Percentiles rank a stretch among this genome's conserved stretches.
Conservation (phyloP, 768 basidiomycete genomes). For the Lenzites betulinus region DNA sequence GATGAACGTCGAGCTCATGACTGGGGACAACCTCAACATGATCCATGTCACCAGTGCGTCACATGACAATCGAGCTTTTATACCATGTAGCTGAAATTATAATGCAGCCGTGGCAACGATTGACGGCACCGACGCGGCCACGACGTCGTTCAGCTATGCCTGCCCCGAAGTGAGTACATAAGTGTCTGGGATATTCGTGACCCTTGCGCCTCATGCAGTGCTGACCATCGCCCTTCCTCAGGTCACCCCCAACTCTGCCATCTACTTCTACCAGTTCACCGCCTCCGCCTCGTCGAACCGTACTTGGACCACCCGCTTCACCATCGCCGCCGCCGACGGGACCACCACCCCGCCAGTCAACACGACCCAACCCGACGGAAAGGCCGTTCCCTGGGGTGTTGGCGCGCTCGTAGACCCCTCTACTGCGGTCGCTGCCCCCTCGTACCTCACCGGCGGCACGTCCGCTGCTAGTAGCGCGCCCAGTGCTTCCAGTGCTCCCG, state of each 20-base stretch:
- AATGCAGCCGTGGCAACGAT: conserved; percentile 59
- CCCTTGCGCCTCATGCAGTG: neutral
- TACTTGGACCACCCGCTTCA: conserved; percentile 76
- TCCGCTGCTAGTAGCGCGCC: neutral
- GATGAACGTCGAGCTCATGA: conserved; percentile 81
- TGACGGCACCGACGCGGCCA: conserved; percentile 56
- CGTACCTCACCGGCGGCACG: conserved; percentile 13
- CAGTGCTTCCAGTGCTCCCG: conserved; percentile 5
- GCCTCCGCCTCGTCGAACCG: conserved; percentile 41
- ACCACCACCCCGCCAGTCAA: conserved; percentile 51
- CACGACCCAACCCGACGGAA: conserved; percentile 48
- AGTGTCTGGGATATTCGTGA: no score
- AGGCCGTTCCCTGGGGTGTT: conserved; percentile 63
- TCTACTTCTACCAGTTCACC: conserved; percentile 84
- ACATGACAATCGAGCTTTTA: neutral
- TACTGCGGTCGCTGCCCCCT: conserved; percentile 31
- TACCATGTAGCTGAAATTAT: conserved; percentile 8
- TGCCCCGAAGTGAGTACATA: conserved; percentile 61
- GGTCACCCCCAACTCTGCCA: conserved; percentile 63
- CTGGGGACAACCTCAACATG: conserved; percentile 73
- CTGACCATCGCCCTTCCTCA: conserved; percentile 27
- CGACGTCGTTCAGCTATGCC: conserved; percentile 50
- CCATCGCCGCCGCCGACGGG: conserved; percentile 58
- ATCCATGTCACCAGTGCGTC: conserved; percentile 61
- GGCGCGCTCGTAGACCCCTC: conserved; percentile 55